Evolutionary conservation across 805 yeast genomes (phyloP).

Genomic region (Candida morakotiae): DNA sequence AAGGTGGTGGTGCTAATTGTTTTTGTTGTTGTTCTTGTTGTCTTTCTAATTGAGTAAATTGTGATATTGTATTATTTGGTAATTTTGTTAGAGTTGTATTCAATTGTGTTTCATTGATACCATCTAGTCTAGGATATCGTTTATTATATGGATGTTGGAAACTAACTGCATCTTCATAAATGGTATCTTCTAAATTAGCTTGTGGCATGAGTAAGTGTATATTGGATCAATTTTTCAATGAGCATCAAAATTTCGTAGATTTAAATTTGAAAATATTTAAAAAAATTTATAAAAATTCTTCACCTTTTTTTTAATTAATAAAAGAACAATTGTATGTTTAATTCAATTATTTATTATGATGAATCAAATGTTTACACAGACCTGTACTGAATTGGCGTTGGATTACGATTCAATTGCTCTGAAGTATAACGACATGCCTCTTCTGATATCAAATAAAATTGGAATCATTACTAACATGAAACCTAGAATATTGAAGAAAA

Average conservation of each 20-base stretch:
- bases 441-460: constrained; percentile 8
- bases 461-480: constrained; percentile 4
- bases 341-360: constrained; percentile 8
- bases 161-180: constrained; percentile 8
- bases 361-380: constrained; percentile 15
- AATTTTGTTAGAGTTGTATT: constrained; percentile 5
- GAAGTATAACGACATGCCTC: constrained; percentile 16
- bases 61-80: constrained; percentile 6
- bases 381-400: constrained; percentile 14
- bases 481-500: too few relatives aligned
- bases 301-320: not conserved
- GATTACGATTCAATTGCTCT: constrained; percentile 5
- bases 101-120: not conserved
- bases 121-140: constrained; percentile 1
- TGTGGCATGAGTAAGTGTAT: not conserved
- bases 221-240: not conserved
- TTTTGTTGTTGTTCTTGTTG: constrained; percentile 1
- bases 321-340: constrained; percentile 2
- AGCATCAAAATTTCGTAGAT: not conserved
- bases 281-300: not conserved
- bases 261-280: not conserved
- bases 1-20: not conserved
- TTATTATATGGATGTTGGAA: constrained; percentile 2
- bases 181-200: constrained; percentile 4
- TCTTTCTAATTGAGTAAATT: not conserved